Evolutionary conservation across 108 stramenopile species (phyloP).

Genomic region (Mayamaea pseudoterrestris): DNA sequence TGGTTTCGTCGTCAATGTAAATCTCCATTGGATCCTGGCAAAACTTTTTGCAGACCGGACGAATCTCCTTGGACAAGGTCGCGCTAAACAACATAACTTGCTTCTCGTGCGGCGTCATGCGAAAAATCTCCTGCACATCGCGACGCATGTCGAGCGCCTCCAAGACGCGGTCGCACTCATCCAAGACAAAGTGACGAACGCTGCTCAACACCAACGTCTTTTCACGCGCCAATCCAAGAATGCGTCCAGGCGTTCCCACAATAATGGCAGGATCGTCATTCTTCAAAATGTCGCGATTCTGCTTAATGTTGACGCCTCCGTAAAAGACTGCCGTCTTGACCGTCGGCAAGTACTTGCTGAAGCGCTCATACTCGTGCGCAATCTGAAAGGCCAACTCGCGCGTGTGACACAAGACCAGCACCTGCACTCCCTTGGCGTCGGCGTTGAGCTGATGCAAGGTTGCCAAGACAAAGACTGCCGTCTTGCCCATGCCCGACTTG

Average conservation of each 20-base stretch:
- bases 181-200: constrained; percentile 99
- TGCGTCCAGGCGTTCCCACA: constrained; percentile 97
- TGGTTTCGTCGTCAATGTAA: constrained; percentile 98
- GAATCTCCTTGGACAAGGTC: constrained; percentile 94
- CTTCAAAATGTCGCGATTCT: constrained; percentile 82
- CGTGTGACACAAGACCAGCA: constrained; percentile 96
- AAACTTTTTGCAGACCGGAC: constrained; percentile 98
- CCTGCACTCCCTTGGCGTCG: constrained; percentile 16
- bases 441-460: constrained; percentile 91
- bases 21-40: constrained; percentile 99
- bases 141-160: constrained; percentile 95
- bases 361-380: constrained; percentile 97
- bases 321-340: constrained; percentile 98
- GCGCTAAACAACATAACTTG: constrained; percentile 99
- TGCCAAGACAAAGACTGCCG: constrained; percentile 98
- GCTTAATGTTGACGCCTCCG: constrained; percentile 89
- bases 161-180: constrained; percentile 98
- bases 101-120: constrained; percentile 97
- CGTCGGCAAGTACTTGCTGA: constrained; percentile 96
- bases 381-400: constrained; percentile 99
- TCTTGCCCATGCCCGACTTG: constrained; percentile 99
- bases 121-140: constrained; percentile 98
- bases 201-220: constrained; percentile 88
- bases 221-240: constrained; percentile 80
- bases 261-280: constrained; percentile 95